phyloP scores from a whole-genome alignment of 2,329 filamentous ascomycete genomes.

The Huntiella savannae region DNA sequence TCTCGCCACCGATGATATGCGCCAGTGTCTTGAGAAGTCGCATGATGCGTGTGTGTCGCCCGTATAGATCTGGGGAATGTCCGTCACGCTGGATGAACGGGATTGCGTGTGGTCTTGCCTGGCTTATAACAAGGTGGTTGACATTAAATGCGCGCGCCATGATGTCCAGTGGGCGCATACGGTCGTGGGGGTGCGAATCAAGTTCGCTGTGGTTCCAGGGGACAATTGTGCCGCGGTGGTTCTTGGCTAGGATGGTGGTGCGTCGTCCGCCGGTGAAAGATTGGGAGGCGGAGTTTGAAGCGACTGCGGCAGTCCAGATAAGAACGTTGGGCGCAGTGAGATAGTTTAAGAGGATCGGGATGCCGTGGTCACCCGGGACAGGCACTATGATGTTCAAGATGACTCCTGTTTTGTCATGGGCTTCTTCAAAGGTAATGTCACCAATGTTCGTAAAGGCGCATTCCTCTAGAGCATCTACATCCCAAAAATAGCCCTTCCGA shows the following conservation, averaged over 20 bases:
- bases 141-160: conserved; percentile 54
- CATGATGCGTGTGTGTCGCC: conserved; percentile 37
- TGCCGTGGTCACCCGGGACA: conserved; percentile 51
- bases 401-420: conserved; percentile 66
- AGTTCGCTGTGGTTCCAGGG: conserved; percentile 34
- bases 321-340: conserved; percentile 83
- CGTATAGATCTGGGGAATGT: conserved; percentile 49
- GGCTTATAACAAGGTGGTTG: conserved; percentile 87
- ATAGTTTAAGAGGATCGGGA: conserved; percentile 77
- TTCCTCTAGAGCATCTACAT: conserved; percentile 63
- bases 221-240: conserved; percentile 49
- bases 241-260: conserved; percentile 55
- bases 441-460: conserved; percentile 73
- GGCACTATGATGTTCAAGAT: conserved; percentile 85
- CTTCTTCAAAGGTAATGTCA: conserved; percentile 83
- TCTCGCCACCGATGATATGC: conserved; percentile 53
- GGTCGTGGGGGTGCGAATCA: conserved; percentile 9
- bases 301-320: conserved; percentile 62
- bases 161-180: conserved; percentile 11
- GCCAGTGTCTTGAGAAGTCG: conserved; percentile 40
- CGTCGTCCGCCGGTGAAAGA: conserved; percentile 46
- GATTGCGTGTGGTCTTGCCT: conserved; percentile 75
- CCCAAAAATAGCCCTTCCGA: conserved; percentile 63
- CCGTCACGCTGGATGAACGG: conserved; percentile 70
- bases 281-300: conserved; percentile 49